phyloP scores from a whole-genome alignment of 257 asterid species.

The Capsicum pubescens region DNA sequence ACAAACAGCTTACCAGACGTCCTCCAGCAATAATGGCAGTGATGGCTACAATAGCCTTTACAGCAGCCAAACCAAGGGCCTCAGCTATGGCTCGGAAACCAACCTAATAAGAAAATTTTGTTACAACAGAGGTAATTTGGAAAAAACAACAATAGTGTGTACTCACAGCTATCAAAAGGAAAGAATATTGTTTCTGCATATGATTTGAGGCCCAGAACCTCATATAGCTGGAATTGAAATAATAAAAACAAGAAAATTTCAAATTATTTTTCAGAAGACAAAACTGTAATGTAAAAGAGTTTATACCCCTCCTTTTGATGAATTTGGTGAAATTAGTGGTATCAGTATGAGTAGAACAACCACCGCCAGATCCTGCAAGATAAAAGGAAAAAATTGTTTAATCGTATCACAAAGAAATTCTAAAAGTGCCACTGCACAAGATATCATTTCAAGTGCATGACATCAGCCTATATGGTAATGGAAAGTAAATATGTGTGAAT shows the following conservation, averaged over 20 bases:
- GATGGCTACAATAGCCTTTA: conserved; percentile 95
- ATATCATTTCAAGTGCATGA: conserved; percentile 21
- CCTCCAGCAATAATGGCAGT: conserved; percentile 99
- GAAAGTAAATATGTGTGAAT: background rate
- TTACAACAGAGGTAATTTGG: conserved; percentile 23
- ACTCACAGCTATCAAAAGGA: conserved; percentile 19
- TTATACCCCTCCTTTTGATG: conserved; percentile 99
- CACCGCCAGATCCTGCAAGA: conserved; percentile 90
- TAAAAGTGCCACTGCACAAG: background rate
- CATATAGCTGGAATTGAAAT: background rate
- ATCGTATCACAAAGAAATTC: background rate
- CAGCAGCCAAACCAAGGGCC: conserved; percentile 99
- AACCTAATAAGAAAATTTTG: conserved; percentile 51
- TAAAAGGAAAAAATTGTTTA: conserved; percentile 35
- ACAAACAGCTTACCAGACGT: conserved; percentile 64
- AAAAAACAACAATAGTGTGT: background rate
- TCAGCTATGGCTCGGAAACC: conserved; percentile 98
- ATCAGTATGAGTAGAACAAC: conserved; percentile 97
- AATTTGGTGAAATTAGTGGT: conserved; percentile 97
- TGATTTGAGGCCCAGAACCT: conserved; percentile 22
- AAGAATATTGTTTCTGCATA: conserved; percentile 3
- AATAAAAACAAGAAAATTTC: background rate
- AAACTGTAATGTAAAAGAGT: conserved; percentile 19
- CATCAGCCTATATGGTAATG: background rate
- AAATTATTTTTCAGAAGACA: conserved; percentile 23